A percentile compares a stretch with the other conserved stretches of the same genome.
These are phyloP conservation scores for Chaetomium cochliodes DNA, from an alignment of 495 filamentous ascomycete species.

Conservation along the genomic window DNA sequence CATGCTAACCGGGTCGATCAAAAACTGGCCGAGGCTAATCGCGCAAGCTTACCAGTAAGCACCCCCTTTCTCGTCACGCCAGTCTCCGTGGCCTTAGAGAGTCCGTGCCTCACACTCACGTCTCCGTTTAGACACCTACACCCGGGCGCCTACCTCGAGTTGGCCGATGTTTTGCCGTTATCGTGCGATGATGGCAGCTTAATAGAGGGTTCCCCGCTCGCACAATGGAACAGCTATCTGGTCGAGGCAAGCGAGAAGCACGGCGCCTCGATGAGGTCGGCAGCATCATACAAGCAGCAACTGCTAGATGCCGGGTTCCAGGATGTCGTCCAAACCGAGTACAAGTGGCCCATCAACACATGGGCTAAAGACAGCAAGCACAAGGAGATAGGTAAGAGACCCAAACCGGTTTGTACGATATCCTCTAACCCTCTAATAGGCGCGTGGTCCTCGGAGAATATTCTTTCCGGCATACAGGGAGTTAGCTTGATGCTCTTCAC, in stretches of 20 bases:
- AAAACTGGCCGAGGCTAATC: slow-evolving; percentile 46
- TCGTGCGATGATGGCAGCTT: slow-evolving; percentile 19
- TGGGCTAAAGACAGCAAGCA: slow-evolving; percentile 20
- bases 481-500: slow-evolving; percentile 27
- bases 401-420: neutral
- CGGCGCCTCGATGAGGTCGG: slow-evolving; percentile 2
- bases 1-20: slow-evolving; percentile 47
- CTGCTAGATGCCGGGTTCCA: slow-evolving; percentile 21
- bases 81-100: too few relatives aligned
- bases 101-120: neutral
- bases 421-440: neutral
- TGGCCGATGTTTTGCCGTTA: slow-evolving; percentile 15
- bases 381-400: slow-evolving; percentile 18
- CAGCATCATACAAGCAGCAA: slow-evolving; percentile 13
- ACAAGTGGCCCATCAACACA: slow-evolving; percentile 21
- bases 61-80: neutral
- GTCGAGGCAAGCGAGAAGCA: slow-evolving; percentile 13
- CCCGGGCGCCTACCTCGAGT: slow-evolving; percentile 24
- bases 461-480: slow-evolving; percentile 20
- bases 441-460: slow-evolving; percentile 19
- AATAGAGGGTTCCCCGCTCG: neutral
- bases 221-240: slow-evolving; percentile 14
- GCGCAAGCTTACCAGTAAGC: slow-evolving; percentile 17
- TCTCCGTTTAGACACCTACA: slow-evolving; percentile 12
- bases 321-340: slow-evolving; percentile 10